A percentile compares a stretch with the other conserved stretches of the same genome.
Conservation (phyloP, 73 alveolate species). For the Paramecium pentaurelia region DNA sequence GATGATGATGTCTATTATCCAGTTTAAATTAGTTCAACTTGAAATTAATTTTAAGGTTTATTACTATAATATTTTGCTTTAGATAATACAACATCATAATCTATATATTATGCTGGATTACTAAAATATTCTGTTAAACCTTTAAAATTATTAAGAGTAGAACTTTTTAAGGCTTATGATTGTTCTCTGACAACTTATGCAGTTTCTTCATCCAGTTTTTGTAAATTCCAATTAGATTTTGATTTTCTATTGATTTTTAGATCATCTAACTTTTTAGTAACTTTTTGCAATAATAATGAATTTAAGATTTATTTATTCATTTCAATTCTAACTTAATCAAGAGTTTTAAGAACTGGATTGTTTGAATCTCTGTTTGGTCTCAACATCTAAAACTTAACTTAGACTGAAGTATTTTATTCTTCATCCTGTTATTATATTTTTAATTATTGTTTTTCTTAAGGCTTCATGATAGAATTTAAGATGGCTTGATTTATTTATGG, state of each 20-base stretch:
- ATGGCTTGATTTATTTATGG: slow-evolving; percentile 36
- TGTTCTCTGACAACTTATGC: slow-evolving; percentile 28
- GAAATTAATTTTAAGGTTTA: background rate
- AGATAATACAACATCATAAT: slow-evolving; percentile 17
- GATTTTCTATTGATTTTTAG: background rate
- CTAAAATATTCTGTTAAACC: slow-evolving; percentile 44
- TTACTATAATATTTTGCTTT: slow-evolving; percentile 34
- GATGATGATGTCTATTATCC: background rate
- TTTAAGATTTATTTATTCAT: slow-evolving; percentile 25
- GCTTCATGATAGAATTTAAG: slow-evolving; percentile 4
- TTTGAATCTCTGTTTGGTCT: background rate
- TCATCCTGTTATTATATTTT: background rate
- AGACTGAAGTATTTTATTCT: background rate
- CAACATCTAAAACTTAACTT: slow-evolving; percentile 28
- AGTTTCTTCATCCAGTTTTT: slow-evolving; percentile 46
- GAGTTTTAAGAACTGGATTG: background rate
- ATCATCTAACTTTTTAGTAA: slow-evolving; percentile 24
- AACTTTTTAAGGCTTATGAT: slow-evolving; percentile 13
- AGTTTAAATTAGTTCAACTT: background rate
- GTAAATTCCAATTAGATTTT: background rate
- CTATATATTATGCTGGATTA: slow-evolving; percentile 35
- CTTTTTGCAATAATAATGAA: slow-evolving; percentile 27
- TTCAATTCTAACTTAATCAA: slow-evolving; percentile 45
- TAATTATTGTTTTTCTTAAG: background rate
- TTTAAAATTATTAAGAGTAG: slow-evolving; percentile 37